Percentiles rank a stretch among this genome's conserved stretches.
Evolutionary conservation across 1,284 basidiomycete species (phyloP).

Genomic region (Pholiota adiposa): DNA sequence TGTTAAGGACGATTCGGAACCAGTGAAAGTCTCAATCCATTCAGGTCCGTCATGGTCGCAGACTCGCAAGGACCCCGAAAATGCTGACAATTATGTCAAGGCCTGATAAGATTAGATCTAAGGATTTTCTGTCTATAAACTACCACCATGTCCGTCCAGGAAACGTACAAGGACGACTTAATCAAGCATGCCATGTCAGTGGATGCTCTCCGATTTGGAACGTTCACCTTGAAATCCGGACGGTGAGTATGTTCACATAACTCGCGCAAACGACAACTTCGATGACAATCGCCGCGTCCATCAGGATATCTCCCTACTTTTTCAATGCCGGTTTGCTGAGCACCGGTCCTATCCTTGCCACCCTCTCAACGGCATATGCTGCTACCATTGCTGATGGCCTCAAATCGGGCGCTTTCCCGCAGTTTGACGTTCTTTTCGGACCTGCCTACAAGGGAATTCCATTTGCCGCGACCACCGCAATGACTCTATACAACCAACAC

Average conservation of each 20-base stretch:
- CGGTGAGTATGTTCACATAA: conserved; percentile 57
- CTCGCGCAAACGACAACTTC: neutral
- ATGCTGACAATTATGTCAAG: neutral
- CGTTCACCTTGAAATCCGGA: conserved; percentile 93
- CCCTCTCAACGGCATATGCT: conserved; percentile 89
- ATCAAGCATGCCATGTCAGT: conserved; percentile 53
- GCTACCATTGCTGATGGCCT: conserved; percentile 65
- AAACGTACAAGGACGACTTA: conserved; percentile 36
- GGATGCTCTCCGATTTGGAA: conserved; percentile 86
- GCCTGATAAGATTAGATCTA: neutral
- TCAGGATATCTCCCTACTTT: conserved; percentile 91
- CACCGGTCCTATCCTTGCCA: conserved; percentile 81
- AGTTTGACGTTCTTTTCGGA: conserved; percentile 93
- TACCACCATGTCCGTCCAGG: conserved; percentile 1
- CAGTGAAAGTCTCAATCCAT: neutral
- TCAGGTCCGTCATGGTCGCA: neutral
- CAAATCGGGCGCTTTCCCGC: conserved; percentile 49
- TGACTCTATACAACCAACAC: conserved; percentile 75
- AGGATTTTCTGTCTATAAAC: neutral
- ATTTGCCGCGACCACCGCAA: conserved; percentile 86
- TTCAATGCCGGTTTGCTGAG: conserved; percentile 94
- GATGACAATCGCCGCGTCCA: conserved; percentile 1
- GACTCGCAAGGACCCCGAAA: neutral
- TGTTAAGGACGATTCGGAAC: conserved; percentile 3
- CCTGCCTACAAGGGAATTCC: conserved; percentile 99